Base-by-base conservation (phyloP, 2,329 filamentous ascomycete species). In the Aureobasidium sp. region DNA sequence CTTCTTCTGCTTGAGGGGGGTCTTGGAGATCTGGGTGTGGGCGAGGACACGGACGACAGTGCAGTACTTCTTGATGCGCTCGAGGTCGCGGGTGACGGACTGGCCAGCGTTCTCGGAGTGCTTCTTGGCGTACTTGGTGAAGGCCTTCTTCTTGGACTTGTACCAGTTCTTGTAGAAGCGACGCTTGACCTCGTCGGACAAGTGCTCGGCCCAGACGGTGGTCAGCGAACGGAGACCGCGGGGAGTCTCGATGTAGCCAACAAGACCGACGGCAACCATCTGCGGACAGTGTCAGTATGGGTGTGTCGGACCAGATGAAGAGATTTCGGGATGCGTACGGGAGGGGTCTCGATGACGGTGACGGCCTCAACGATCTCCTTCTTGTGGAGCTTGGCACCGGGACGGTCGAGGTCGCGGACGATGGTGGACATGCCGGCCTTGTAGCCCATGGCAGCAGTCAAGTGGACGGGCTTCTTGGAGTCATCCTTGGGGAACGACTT, bases 161-260 rank as follows among this genome's bases (percentile, higher is more conserved):
- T 98, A 98, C 93, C 93, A 98, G 87, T 98, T 98, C 90, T 97
- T 97, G 88, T 98, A 98, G 89, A 98, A 98, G 74, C 93, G 88
- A 71, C 93, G 88, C 86, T 95, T 95, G 77, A 98, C 74, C 80
- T 97, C 93, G 77, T 98, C 93, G 78, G 87, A 88, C 77, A 98
- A 78, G 77, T 98, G 93, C 85, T 97, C 93, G 71, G 93, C 93
- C 93, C 93, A 98, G 74, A 98, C 89, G 72, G 93, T 97, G 75
- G 90, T 96, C 77, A 98, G 90, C 64, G 93, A 98, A 76, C 93
- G 91, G 71, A 98, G 90, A 79, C 93, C 93, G 71, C 93, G 93
- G 76, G 93, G 93, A 73, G 93, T 98, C 84, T 98, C 93, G 78
- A 98, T 96, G 84, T 98, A 98, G 73, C 93, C 93, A 74, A 98